A percentile compares a stretch with the other conserved stretches of the same genome.
phyloP scores from a whole-genome alignment of 306 rosid genomes.

The Potentilla sterilis region DNA sequence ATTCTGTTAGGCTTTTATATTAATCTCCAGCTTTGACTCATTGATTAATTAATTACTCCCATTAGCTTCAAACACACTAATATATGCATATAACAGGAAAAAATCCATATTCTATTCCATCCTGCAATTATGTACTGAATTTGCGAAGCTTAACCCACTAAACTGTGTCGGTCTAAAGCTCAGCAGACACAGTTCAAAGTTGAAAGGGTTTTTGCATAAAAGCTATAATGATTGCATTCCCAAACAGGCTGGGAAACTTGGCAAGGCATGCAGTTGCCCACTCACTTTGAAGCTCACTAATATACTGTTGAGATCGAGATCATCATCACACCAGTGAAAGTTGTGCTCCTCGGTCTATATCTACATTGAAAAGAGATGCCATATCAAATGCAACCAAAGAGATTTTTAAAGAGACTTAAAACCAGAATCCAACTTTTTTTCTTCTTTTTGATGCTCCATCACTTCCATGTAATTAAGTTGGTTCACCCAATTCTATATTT shows the following conservation, averaged over 20 bases:
- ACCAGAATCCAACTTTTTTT: too few species aligned
- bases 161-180: slow-evolving; percentile 39
- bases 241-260: slow-evolving; percentile 8
- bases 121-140: not conserved
- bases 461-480: not conserved
- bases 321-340: slow-evolving; percentile 5
- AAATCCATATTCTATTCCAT: not conserved
- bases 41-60: not conserved
- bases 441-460: not conserved
- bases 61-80: not conserved
- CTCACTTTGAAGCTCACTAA: slow-evolving; percentile 12
- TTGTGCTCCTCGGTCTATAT: not conserved
- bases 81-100: not conserved
- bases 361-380: not conserved
- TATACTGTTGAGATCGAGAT: slow-evolving; percentile 1
- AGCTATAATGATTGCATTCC: slow-evolving; percentile 36
- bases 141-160: slow-evolving; percentile 28
- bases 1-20: slow-evolving; percentile 1
- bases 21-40: not conserved
- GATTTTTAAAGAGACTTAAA: not conserved
- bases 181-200: not conserved
- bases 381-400: slow-evolving; percentile 1
- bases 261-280: slow-evolving; percentile 24
- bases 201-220: slow-evolving; percentile 27
- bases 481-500: not conserved